Evolutionary conservation across 2,329 filamentous ascomycete genomes (phyloP).

Genomic region (Arthrobotrys sphaeroides): DNA sequence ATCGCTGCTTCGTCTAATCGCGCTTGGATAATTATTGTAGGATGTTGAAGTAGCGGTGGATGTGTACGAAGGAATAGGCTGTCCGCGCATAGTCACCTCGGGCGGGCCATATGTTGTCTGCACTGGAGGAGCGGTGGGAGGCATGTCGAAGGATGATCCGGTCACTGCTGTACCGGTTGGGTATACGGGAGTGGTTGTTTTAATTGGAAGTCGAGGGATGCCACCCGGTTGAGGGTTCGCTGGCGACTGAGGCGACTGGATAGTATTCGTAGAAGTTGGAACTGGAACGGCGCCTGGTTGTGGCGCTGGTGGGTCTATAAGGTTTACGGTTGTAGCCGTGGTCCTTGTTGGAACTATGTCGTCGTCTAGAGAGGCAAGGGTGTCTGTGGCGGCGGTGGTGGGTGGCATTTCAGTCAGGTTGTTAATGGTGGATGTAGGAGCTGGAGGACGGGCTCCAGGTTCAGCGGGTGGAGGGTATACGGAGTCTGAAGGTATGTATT

Average conservation of each 20-base stretch:
- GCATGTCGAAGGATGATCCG: constrained; percentile 42
- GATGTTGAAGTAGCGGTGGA: constrained; percentile 26
- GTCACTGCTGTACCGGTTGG: constrained; percentile 20
- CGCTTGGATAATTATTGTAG: constrained; percentile 32
- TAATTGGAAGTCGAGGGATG: constrained; percentile 13
- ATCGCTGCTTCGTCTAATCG: constrained; percentile 27
- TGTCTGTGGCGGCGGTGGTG: neutral
- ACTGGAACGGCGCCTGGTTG: constrained; percentile 34
- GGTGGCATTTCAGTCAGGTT: constrained; percentile 43
- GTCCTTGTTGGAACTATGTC: constrained; percentile 36
- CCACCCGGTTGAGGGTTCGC: constrained; percentile 15
- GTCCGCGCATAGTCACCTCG: constrained; percentile 28
- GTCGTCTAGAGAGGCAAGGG: constrained; percentile 30
- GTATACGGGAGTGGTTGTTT: constrained; percentile 22
- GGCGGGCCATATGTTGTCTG: constrained; percentile 41
- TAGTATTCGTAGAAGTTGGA: constrained; percentile 7
- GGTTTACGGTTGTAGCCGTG: constrained; percentile 39
- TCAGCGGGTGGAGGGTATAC: constrained; percentile 42
- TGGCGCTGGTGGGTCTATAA: constrained; percentile 42
- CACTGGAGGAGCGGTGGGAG: constrained; percentile 28
- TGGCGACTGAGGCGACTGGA: neutral
- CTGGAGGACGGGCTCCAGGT: constrained; percentile 32
- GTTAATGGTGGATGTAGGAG: constrained; percentile 32
- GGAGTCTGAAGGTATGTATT: constrained; percentile 38
- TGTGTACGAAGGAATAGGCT: constrained; percentile 33